A percentile compares a stretch with the other conserved stretches of the same genome.
Evolutionary conservation across 257 asterid genomes (phyloP).

Genomic region (Forsythia viridissima): DNA sequence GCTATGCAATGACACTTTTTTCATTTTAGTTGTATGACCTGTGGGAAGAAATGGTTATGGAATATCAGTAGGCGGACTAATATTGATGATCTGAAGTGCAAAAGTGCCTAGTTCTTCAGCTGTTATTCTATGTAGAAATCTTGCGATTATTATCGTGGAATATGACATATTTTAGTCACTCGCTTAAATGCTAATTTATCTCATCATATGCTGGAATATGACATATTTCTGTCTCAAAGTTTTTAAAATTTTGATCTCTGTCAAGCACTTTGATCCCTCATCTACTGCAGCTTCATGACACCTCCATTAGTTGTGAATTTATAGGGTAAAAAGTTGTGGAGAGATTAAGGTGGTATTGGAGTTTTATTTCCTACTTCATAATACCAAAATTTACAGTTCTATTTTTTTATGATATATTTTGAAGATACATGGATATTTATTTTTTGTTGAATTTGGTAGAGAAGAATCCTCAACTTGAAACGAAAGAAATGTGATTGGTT

Average conservation of each 20-base stretch:
- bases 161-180: background rate
- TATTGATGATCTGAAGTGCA: background rate
- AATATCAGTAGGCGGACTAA: background rate
- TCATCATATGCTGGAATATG: background rate
- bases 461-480: background rate
- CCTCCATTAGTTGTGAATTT: background rate
- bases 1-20: background rate
- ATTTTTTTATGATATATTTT: too few species aligned
- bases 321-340: background rate
- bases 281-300: background rate
- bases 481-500: background rate
- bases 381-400: too few species aligned
- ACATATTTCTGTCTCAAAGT: background rate
- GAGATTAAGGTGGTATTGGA: background rate
- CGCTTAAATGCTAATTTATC: background rate
- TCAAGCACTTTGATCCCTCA: background rate
- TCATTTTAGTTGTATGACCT: background rate
- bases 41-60: background rate
- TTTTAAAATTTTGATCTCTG: background rate
- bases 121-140: background rate
- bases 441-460: background rate
- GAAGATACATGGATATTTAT: background rate
- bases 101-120: background rate
- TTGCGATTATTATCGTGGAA: background rate
- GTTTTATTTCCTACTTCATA: too few species aligned